Base-by-base conservation (phyloP, 257 asterid species). In the Solanum gandarillasii region DNA sequence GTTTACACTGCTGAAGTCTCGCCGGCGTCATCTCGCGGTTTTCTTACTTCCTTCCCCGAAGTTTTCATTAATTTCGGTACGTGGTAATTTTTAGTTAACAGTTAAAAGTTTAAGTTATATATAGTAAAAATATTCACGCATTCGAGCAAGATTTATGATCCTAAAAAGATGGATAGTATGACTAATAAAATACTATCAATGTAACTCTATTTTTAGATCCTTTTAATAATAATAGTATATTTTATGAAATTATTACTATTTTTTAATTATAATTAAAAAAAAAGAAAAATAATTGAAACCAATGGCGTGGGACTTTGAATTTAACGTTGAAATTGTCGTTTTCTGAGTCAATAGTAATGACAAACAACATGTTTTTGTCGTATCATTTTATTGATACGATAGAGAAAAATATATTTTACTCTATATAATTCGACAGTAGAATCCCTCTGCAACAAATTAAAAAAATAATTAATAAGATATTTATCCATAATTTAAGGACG, bases 1-100 rank as follows among this genome's bases (percentile, higher is more conserved):
- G 99, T 96, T 32, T 96, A 96, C 92, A 93, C 99, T 39, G 95
- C 99, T 20, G 98, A 96, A 95, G 93, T 96, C 32, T 84, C 99
- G 36, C 99, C 98, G 93, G 98, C 98, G 21, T 91, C 98, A 18
- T 90, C 95, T 39, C 95, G 98, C 8, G 99, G 98, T 20, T 95
- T 95, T 90, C 98, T 96, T 75, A 86, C 96, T 70, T 96, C 99
- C 70, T 96, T 96, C 88, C 98, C 99, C 12, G 98, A 95, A 90
- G 98, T 96, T 62, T 95, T 96, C 93, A 94, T 96, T 89, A 96
- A 95, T 89, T 90, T 90, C 70, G 98, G 98, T 95, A 86, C 38
- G 90, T 70, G 3, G 7, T 34, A 12, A 11, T 75, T 38, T 75
- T 75, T 16, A 27, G 11, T 68, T 29, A 29, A 68, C 12, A 18